Evolutionary conservation across 495 filamentous ascomycete genomes (phyloP).

Genomic region (Aspergillus olivimuriae): DNA sequence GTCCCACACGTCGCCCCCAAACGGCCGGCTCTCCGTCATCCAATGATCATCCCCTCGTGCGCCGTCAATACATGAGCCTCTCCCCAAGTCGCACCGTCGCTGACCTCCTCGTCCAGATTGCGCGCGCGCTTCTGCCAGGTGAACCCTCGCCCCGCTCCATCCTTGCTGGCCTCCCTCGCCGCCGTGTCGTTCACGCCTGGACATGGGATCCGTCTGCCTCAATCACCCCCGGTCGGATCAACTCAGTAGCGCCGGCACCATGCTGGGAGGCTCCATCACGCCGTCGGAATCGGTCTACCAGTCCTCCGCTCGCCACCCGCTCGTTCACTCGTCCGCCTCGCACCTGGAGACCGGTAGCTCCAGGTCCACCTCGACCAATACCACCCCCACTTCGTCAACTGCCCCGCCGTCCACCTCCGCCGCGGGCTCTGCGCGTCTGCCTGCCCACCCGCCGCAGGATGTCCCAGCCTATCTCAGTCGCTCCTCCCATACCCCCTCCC

Average conservation of each 20-base stretch:
- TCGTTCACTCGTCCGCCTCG: constrained; percentile 15
- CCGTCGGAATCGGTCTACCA: constrained; percentile 34
- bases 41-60: constrained; percentile 11
- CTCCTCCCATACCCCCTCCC: constrained; percentile 22
- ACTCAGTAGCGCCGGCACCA: constrained; percentile 37
- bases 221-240: constrained; percentile 43
- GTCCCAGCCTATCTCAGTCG: constrained; percentile 36
- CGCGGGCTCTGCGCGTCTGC: constrained; percentile 31
- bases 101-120: neutral
- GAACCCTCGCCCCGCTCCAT: constrained; percentile 4
- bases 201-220: constrained; percentile 43
- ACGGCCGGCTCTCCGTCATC: no score
- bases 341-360: constrained; percentile 24
- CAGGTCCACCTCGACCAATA: constrained; percentile 32
- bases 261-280: constrained; percentile 45
- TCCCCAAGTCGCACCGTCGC: no score
- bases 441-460: constrained; percentile 28
- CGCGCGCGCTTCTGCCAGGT: constrained; percentile 5
- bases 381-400: constrained; percentile 34
- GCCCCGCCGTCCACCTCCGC: constrained; percentile 34
- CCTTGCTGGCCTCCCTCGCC: constrained; percentile 11
- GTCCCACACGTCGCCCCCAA: no score
- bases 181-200: constrained; percentile 8
- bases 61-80: no score
- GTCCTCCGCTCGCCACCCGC: constrained; percentile 16